Percentiles rank a stretch among this genome's conserved stretches.
Evolutionary conservation across 768 basidiomycete species (phyloP).

Genomic region (Basidioascus undulatus): DNA sequence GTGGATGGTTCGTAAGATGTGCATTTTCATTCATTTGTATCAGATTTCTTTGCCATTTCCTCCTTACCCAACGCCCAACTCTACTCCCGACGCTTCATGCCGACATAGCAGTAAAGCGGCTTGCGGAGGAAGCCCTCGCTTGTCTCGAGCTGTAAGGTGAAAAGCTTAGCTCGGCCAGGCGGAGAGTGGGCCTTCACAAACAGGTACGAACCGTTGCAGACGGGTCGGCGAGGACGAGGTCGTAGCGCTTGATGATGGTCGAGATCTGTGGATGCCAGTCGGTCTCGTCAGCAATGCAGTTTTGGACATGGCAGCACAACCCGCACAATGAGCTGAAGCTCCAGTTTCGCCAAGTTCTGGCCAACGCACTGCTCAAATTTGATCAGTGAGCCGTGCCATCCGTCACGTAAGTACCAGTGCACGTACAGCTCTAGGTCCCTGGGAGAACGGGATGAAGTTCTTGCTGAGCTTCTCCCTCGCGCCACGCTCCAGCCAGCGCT

Average conservation of each 20-base stretch:
- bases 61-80: too few species aligned
- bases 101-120: too few species aligned
- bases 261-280: too few species aligned
- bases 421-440: constrained; percentile 40
- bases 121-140: constrained; percentile 74
- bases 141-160: constrained; percentile 39
- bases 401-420: constrained; percentile 1
- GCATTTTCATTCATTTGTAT: too few species aligned
- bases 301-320: too few species aligned
- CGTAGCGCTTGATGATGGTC: constrained; percentile 51
- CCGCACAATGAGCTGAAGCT: too few species aligned
- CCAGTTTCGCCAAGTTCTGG: constrained; percentile 36
- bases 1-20: too few species aligned
- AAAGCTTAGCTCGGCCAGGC: constrained; percentile 6
- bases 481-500: constrained; percentile 61
- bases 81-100: too few species aligned
- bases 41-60: too few species aligned
- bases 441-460: constrained; percentile 66
- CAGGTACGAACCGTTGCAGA: constrained; percentile 22
- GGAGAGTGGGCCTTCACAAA: constrained; percentile 4
- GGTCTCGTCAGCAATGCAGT: too few species aligned
- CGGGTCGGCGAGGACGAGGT: constrained; percentile 40
- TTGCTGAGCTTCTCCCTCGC: constrained; percentile 28
- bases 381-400: too few species aligned
- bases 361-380: too few species aligned